Evolutionary conservation across 2,329 filamentous ascomycete species (phyloP), one percentile per base, ranked within the genome.

Genomic region (Alternaria sp.): DNA sequence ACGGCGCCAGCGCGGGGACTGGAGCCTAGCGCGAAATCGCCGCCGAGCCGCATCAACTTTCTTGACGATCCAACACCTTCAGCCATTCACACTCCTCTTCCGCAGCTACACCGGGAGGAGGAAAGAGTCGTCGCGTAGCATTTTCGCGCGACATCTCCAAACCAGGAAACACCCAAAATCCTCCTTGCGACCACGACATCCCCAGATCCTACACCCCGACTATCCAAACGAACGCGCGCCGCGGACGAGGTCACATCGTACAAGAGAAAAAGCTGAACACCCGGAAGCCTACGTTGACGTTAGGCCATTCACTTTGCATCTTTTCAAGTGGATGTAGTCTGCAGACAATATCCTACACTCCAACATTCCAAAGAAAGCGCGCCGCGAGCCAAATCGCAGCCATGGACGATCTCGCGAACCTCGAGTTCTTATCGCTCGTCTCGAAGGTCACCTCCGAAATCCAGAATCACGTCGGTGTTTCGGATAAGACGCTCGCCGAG

Each of bases 361-460:
- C 32, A 51, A 56, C 45, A 47, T 21, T 19, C 30, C 50, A 26
- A 43, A 50, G 28, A 45, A 59, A 47, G 55, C 56, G 56, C 56
- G 43, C 47, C 36, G 30, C 58, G 28, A 36, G 45, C 49, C 28
- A 26, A 43, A 56, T 60, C 52, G 60, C 63, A 63, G 58, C 66
- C 65, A 97, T 97, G 93, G 93, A 97, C 78, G 95, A 97, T 77
- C 87, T 99, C 70, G 88, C 92, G 80, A 92, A 93, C 73, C 89
- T 99, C 77, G 96, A 99, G 86, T 86, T 96, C 65, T 87, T 99
- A 57, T 97, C 94, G 73, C 90, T 99, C 75, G 93, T 98, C 60
- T 96, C 93, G 54, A 97, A 95, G 80, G 93, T 99, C 72, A 93
- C 93, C 13, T 95, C 92, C 17, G 96, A 99, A 81, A 86, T 99